Evolutionary conservation across 148 eudicot species (phyloP).

Genomic region (Talinum fruticosum): DNA sequence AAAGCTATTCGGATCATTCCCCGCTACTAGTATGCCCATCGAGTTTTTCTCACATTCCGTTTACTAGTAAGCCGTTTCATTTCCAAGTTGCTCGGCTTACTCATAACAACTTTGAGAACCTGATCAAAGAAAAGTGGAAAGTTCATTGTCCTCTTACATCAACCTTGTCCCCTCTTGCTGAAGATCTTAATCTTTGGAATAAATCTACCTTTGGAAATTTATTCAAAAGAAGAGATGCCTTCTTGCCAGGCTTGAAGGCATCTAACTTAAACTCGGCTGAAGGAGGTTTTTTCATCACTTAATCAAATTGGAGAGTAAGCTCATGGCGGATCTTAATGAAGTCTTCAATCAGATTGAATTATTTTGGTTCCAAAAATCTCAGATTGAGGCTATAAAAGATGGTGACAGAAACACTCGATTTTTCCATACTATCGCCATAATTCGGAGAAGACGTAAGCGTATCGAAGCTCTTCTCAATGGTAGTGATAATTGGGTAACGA

Average conservation of each 20-base stretch:
- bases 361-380: not conserved
- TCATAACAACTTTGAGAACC: not conserved
- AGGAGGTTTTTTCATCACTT: not conserved
- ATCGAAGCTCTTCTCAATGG: not conserved
- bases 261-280: not conserved
- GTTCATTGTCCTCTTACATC: not conserved
- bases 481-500: not conserved
- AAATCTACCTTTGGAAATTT: not conserved
- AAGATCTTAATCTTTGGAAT: not conserved
- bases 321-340: not conserved
- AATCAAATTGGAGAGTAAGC: not conserved
- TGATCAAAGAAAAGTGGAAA: not conserved
- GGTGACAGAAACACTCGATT: not conserved
- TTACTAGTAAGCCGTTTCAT: not conserved
- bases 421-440: not conserved
- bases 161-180: not conserved
- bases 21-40: not conserved
- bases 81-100: not conserved
- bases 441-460: not conserved
- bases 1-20: not conserved
- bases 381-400: too few species aligned
- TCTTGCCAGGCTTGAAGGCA: not conserved
- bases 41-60: not conserved
- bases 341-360: not conserved
- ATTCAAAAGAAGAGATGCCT: not conserved